Evolutionary conservation across 169 alveolate genomes (phyloP), one percentile per base, ranked within the genome.

Genomic region (Toxoplasma gondii): DNA sequence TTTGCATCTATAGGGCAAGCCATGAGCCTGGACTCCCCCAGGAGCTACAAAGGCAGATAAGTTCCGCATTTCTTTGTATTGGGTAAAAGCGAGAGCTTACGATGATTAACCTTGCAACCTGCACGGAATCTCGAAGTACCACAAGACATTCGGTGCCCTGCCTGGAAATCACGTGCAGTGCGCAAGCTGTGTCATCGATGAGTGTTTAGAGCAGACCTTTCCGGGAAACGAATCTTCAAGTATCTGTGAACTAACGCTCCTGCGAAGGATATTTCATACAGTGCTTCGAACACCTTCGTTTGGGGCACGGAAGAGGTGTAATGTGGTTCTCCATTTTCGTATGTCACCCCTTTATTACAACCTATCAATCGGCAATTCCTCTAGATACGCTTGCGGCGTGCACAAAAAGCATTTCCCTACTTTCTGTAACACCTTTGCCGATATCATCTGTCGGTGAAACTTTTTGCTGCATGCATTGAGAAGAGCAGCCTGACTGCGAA

Each of bases 11-110:
- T 10, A 19, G 86, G 86, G 45, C 86, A 78, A 36, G 86, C 39
- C 86, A 78, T n/a, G 49, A 78, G 10, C 45, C 86, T 19, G 31
- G 86, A 78, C 10, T 38, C 86, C 44, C 86, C 86, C 45, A 78
- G 86, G 29, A 78, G 39, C 86, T 78, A n/a, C 86, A 19, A 4
- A n/a, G 86, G 44, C 22, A 9, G 10, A 38, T 27, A 31, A 31
- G n/a, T 78, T 1, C 10, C 39, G 29, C 0, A 17, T 78, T 31
- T 19, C 19, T 16, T 19, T 16, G 86, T 38, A 78, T 19, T 10
- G n/a, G 39, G 44, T 16, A 19, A 10, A 78, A 16, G 27, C 19
- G 86, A 1, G 45, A n/a, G 49, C 86, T 78, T 78, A 78, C 86
- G 29, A n/a, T 31, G 2, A 38, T n/a, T 38, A 78, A 31, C 39